These are phyloP conservation scores for Nicotiana sylvestris DNA, from an alignment of 257 asterid genomes.

Conservation along the genomic window DNA sequence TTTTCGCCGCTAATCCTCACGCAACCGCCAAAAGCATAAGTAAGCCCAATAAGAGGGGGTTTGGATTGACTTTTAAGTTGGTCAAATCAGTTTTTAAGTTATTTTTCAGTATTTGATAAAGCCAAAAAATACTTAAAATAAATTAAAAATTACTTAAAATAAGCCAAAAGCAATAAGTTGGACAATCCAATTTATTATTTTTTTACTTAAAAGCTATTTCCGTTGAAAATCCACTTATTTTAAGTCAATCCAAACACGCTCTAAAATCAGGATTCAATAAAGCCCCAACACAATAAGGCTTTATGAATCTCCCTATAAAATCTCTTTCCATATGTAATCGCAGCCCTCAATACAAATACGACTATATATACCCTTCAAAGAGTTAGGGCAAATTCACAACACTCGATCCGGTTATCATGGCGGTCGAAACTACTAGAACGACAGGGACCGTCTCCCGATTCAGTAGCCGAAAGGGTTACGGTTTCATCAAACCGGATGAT, in stretches of 20 bases:
- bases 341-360: neutral
- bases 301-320: neutral
- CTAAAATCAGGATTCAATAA: neutral
- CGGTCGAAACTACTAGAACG: conserved; percentile 48
- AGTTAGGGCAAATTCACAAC: neutral
- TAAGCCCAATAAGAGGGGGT: neutral
- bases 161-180: too few relatives aligned
- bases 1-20: neutral
- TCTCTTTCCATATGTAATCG: neutral
- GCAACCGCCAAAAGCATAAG: neutral
- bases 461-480: conserved; percentile 60
- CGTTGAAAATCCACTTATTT: too few relatives aligned
- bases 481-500: conserved; percentile 69
- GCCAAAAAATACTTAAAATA: too few relatives aligned
- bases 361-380: neutral
- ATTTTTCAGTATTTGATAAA: too few relatives aligned
- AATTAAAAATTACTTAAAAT: too few relatives aligned
- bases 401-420: conserved; percentile 35
- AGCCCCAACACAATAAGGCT: neutral
- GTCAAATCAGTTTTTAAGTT: too few relatives aligned
- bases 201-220: too few relatives aligned
- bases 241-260: too few relatives aligned
- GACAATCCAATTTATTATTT: too few relatives aligned
- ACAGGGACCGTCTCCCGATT: conserved; percentile 61
- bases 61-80: too few relatives aligned